These are phyloP conservation scores for Urtica urens DNA, from an alignment of 306 rosid species.

Conservation along the genomic window DNA sequence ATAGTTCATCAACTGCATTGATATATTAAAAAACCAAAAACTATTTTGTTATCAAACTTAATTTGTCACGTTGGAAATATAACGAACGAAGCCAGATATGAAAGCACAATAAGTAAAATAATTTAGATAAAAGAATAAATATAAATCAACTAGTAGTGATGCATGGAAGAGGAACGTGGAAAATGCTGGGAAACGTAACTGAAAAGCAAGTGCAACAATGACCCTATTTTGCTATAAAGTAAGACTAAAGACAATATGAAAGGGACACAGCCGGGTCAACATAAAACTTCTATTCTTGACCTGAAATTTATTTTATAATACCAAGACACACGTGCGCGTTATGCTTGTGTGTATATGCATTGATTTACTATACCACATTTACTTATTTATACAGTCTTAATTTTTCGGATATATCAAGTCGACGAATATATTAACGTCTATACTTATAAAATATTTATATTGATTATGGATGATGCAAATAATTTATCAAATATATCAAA, in stretches of 20 bases:
- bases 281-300: conserved; percentile 18
- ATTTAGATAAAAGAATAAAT: not conserved
- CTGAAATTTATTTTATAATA: not conserved
- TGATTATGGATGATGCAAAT: too few species aligned
- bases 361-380: too few species aligned
- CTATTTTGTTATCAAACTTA: not conserved
- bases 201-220: not conserved
- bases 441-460: too few species aligned
- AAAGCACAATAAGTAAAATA: not conserved
- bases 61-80: conserved; percentile 5
- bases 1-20: too few species aligned
- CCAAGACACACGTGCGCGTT: too few species aligned
- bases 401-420: too few species aligned
- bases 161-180: conserved; percentile 39
- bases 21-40: not conserved
- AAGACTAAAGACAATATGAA: not conserved
- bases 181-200: conserved; percentile 26
- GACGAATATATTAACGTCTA: too few species aligned
- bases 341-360: too few species aligned
- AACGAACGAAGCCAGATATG: not conserved
- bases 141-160: not conserved
- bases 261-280: conserved; percentile 39
- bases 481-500: too few species aligned
- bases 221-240: conserved; percentile 9
- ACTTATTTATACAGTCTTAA: too few species aligned